phyloP scores from a whole-genome alignment of 2,329 filamentous ascomycete species.

The Aspergillus sp. region DNA sequence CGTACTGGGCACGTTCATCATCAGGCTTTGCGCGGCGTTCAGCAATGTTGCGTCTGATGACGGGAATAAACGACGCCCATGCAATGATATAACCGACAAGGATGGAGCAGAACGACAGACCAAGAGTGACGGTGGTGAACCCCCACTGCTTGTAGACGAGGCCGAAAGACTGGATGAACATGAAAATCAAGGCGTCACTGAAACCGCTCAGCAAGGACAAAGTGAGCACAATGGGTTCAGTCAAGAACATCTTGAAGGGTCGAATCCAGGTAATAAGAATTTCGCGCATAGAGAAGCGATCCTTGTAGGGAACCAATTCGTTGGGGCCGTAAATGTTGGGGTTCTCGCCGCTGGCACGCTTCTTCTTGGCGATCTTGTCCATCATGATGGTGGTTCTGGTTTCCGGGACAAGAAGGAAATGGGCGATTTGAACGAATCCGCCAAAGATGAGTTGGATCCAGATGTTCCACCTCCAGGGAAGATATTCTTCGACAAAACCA shows the following conservation, averaged over 20 bases:
- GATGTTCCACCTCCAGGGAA: constrained; percentile 71
- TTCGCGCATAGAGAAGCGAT: constrained; percentile 57
- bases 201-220: constrained; percentile 61
- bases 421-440: constrained; percentile 61
- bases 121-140: constrained; percentile 47
- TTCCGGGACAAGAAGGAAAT: constrained; percentile 69
- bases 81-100: constrained; percentile 57
- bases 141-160: constrained; percentile 57
- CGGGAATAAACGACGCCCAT: constrained; percentile 53
- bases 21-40: constrained; percentile 44
- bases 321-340: constrained; percentile 67
- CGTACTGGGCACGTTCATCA: constrained; percentile 58
- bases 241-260: constrained; percentile 61
- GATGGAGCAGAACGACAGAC: constrained; percentile 53
- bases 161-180: constrained; percentile 59
- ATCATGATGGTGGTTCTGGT: constrained; percentile 73
- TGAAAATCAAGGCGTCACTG: constrained; percentile 62
- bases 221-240: constrained; percentile 60
- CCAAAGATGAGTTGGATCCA: constrained; percentile 84
- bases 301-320: constrained; percentile 58
- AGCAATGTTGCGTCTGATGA: constrained; percentile 47
- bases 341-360: constrained; percentile 55
- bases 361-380: constrained; percentile 72
- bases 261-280: constrained; percentile 55
- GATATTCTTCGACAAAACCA: constrained; percentile 65